Conservation (phyloP, 306 rosid genomes). For the Boehmeria nivea region DNA sequence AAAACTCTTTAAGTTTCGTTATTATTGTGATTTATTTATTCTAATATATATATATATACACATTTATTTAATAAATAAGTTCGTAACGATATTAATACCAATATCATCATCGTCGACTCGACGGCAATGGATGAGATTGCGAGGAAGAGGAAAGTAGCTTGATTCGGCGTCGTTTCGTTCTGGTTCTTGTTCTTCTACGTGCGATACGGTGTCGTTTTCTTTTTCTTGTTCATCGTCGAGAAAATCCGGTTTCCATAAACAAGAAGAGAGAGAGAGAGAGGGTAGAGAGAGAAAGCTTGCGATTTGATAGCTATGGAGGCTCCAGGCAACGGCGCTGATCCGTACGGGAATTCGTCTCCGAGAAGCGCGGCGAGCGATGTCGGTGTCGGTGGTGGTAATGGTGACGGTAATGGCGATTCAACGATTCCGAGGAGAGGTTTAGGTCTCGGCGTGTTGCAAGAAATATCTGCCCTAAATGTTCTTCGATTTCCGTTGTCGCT, state of each 20-base stretch:
- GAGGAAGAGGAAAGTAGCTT: too few species aligned
- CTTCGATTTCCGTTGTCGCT: slow-evolving; percentile 51
- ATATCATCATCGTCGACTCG: too few species aligned
- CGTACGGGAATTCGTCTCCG: slow-evolving; percentile 26
- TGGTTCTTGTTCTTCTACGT: too few species aligned
- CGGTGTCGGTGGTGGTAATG: slow-evolving; percentile 9
- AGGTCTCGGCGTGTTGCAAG: slow-evolving; percentile 31
- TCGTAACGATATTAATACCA: too few species aligned
- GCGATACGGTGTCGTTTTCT: not conserved
- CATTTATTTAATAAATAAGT: too few species aligned
- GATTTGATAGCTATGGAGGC: slow-evolving; percentile 32
- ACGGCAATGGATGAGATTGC: too few species aligned
- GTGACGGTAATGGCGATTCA: not conserved
- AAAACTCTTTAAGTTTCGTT: too few species aligned
- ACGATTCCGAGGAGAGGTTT: slow-evolving; percentile 16
- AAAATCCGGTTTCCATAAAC: not conserved
- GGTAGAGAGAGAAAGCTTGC: not conserved
- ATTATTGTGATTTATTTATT: too few species aligned
- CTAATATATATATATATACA: too few species aligned
- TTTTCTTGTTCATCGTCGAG: not conserved
- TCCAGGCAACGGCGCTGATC: slow-evolving; percentile 23
- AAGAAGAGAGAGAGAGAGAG: slow-evolving; percentile 1
- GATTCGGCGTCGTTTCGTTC: too few species aligned
- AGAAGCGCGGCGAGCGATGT: slow-evolving; percentile 9
- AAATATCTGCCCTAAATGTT: slow-evolving; percentile 41